These are phyloP conservation scores for Eustoma russellianum DNA, from an alignment of 257 asterid genomes.

Conservation along the genomic window DNA sequence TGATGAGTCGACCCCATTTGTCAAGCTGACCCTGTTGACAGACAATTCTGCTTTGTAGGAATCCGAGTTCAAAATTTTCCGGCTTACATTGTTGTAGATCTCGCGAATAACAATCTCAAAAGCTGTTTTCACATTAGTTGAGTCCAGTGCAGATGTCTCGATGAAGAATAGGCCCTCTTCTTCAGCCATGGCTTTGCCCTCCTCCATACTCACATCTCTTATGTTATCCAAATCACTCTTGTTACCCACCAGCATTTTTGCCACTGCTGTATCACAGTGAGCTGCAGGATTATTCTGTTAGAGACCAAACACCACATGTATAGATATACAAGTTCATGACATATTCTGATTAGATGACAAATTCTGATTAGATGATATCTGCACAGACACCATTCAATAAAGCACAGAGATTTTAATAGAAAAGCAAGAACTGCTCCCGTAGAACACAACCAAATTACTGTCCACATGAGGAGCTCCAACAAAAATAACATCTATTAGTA, in stretches of 20 bases:
- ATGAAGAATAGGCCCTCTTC: slow-evolving; percentile 56
- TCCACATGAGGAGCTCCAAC: too few species aligned
- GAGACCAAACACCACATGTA: not conserved
- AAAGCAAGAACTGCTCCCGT: too few species aligned
- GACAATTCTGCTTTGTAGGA: slow-evolving; percentile 60
- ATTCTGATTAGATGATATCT: too few species aligned
- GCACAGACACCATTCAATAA: not conserved
- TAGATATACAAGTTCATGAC: not conserved
- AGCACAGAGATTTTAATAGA: not conserved
- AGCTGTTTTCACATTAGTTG: slow-evolving; percentile 53
- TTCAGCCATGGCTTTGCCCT: slow-evolving; percentile 55
- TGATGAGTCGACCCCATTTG: slow-evolving; percentile 38
- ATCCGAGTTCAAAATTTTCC: slow-evolving; percentile 52
- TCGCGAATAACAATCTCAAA: slow-evolving; percentile 62
- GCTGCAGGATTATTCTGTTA: slow-evolving; percentile 26
- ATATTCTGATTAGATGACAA: not conserved
- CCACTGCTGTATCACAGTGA: slow-evolving; percentile 59
- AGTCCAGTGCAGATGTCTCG: slow-evolving; percentile 63
- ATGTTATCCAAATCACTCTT: slow-evolving; percentile 58
- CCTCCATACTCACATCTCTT: slow-evolving; percentile 58
- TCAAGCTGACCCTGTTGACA: slow-evolving; percentile 41
- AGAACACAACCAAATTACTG: too few species aligned
- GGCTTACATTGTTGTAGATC: slow-evolving; percentile 51
- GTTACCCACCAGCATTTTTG: slow-evolving; percentile 64
- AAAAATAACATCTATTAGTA: too few species aligned